phyloP scores from a whole-genome alignment of 2,329 filamentous ascomycete species.

The Aspergillus luchuensis region DNA sequence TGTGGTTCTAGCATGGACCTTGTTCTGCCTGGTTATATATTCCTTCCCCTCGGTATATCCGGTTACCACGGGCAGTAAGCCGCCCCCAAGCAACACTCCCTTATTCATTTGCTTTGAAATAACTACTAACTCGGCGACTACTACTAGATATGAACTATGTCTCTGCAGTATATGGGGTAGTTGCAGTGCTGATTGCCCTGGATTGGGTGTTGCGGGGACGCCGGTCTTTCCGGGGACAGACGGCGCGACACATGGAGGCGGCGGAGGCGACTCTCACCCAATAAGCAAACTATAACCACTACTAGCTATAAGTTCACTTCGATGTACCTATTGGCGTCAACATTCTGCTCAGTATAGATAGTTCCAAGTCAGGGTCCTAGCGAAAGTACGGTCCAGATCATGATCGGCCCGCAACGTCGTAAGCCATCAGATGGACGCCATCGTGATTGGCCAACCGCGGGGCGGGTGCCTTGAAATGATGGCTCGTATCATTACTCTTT shows the following conservation, averaged over 20 bases:
- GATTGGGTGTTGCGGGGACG: constrained; percentile 37
- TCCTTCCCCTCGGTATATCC: constrained; percentile 38
- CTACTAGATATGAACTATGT: constrained; percentile 43
- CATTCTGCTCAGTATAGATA: neutral
- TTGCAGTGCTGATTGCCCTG: constrained; percentile 33
- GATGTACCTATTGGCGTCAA: neutral
- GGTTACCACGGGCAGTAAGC: constrained; percentile 34
- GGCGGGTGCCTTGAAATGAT: neutral
- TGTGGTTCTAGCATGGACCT: constrained; percentile 48
- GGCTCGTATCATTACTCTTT: neutral
- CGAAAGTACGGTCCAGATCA: neutral
- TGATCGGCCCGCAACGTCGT: neutral
- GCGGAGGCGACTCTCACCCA: neutral
- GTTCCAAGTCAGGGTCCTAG: neutral
- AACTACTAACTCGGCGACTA: neutral
- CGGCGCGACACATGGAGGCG: constrained; percentile 6
- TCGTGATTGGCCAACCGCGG: neutral
- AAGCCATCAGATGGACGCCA: neutral
- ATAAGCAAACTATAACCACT: too few relatives aligned
- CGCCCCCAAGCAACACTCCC: neutral
- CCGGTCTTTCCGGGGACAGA: constrained; percentile 31
- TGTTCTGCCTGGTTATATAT: constrained; percentile 39
- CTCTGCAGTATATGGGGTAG: constrained; percentile 31
- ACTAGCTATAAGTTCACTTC: neutral
- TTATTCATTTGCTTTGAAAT: neutral